Base-by-base conservation (phyloP, 2,329 filamentous ascomycete genomes). In the Rhytidhysteron rufulum region DNA sequence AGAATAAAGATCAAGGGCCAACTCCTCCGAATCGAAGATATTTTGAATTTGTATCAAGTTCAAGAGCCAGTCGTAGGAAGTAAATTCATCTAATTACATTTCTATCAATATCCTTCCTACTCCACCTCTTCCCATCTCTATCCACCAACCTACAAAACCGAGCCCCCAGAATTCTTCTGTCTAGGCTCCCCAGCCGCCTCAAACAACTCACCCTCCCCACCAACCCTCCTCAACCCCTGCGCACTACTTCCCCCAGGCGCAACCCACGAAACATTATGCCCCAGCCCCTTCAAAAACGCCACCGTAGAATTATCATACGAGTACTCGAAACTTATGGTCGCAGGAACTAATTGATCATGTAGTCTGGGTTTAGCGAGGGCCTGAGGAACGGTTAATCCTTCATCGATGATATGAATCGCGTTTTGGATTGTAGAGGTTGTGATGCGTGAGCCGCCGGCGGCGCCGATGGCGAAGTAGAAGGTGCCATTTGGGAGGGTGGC, bases 321-420 rank as follows among this genome's bases (percentile, higher is more conserved):
- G 22, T 78, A 79, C 65, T 95, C 88, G 39, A 93, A 82, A 0
- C 68, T 69, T 2, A 82, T 75, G 35, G 68, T 66, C 51, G 88
- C 83, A 0, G 88, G 89, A 39, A 88, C 71, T 8, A 95, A 70
- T 66, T 95, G 89, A 57, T 95, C 87, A 57, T 95, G 89, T 17
- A 94, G 67, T 7, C 89, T 72, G 0, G 85, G 85, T 53, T 76
- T 64, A 0, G 70, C 72, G 11, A 94, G 71, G 0, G 87, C 85
- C 37, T 84, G 69, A 0, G 68, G 63, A 4, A 82, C 73, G 0
- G 74, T 78, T 64, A 82, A 70, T 11, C 71, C 70, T 46, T 80
- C 75, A 54, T 91, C 84, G 3, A 95, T 68, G 5, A 87, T 74
- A 55, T 88, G 78, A 67, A 86, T 83, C 4, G 89, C 68, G 29